Conservation (phyloP, 805 yeast species). For the Myxozyma sirexii region DNA sequence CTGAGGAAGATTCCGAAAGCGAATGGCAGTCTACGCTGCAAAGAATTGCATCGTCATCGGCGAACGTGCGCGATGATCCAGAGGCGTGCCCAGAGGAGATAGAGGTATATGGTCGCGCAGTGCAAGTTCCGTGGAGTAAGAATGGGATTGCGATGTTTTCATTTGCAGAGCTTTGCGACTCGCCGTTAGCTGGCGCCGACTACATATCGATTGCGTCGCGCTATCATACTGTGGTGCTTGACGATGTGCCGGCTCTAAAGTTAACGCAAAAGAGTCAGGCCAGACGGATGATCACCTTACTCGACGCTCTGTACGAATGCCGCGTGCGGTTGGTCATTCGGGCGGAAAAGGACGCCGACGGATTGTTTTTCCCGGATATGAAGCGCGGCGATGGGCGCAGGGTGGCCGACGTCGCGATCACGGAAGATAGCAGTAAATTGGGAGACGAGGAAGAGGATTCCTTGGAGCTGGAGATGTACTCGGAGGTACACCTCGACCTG, state of each 20-base stretch:
- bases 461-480: slow-evolving; percentile 68
- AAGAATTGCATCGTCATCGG: neutral
- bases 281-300: slow-evolving; percentile 59
- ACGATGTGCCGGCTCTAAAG: slow-evolving; percentile 62
- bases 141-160: slow-evolving; percentile 53
- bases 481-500: slow-evolving; percentile 62
- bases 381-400: slow-evolving; percentile 27
- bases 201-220: slow-evolving; percentile 67
- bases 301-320: slow-evolving; percentile 72
- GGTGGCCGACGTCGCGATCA: slow-evolving; percentile 39
- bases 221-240: slow-evolving; percentile 59
- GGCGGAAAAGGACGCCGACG: slow-evolving; percentile 53
- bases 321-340: slow-evolving; percentile 61
- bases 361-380: slow-evolving; percentile 64
- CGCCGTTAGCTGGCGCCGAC: slow-evolving; percentile 65
- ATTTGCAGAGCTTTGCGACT: slow-evolving; percentile 58
- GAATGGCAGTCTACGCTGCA: slow-evolving; percentile 26
- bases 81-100: slow-evolving; percentile 40
- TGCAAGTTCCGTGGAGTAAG: slow-evolving; percentile 51
- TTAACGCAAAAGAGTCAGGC: slow-evolving; percentile 67
- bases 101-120: slow-evolving; percentile 58
- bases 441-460: slow-evolving; percentile 39
- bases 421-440: neutral
- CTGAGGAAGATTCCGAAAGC: slow-evolving; percentile 2
- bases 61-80: neutral